Base-by-base conservation (phyloP, 2,329 filamentous ascomycete genomes). In the Fusarium duplospermum region DNA sequence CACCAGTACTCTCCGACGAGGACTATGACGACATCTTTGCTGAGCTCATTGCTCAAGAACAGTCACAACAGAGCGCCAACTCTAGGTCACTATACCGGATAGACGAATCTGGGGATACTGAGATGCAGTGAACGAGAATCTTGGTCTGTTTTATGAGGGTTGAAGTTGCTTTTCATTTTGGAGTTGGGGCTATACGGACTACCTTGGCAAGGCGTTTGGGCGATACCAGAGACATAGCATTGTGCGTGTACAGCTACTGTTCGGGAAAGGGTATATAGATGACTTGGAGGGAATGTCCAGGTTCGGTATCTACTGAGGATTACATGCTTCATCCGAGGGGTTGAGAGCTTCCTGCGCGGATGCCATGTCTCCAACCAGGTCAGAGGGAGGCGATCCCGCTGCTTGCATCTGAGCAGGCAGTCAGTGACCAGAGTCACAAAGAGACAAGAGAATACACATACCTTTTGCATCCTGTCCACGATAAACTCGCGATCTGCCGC, bases 391-490 rank as follows among this genome's bases (percentile, higher is more conserved):
- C 22, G 94, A 95, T 11, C 96, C 96, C 70, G 93, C 93, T 61
- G 92, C 92, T 95, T 99, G 96, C 96, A 99, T 99, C 96, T 98
- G 64, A 35, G 52, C 13, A 60, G 54, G 24, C 29, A 47, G 62
- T 73, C 24, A 69, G 57, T 63, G 14, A 52, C 33, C 22, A 61
- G 45, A 24, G 27, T 29, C n/a, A 29, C 40, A 11, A 13, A 47
- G 36, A 24, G 61, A 22, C 13, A 52, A 3, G 27, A 13, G 27
- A 57, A 58, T 72, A 36, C 31, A 61, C 88, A 81, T 83, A 98
- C 96, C 91, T 96, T 96, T 83, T 98, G 96, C 96, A 99, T 99
- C 81, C 93, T 92, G 80, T 98, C 95, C 74, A 98, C 96, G 78
- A 99, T 96, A 83, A 95, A 98, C 81, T 97, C 94, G 71, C 95